These are phyloP conservation scores for Eucalyptus fibrosa DNA, from an alignment of 345 rosid genomes.

Conservation along the genomic window DNA sequence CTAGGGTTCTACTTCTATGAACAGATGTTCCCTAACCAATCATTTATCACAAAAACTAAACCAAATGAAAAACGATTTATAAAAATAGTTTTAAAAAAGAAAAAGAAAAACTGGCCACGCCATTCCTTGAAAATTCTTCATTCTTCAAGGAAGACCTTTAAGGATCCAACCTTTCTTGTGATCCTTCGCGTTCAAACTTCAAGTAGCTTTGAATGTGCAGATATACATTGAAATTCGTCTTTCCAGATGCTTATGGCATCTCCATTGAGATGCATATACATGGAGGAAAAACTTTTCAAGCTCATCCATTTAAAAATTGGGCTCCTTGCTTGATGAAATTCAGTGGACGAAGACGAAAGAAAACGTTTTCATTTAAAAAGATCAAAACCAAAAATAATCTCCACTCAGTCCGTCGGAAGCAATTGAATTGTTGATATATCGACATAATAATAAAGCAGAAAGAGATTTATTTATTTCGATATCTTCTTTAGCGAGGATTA, in stretches of 20 bases:
- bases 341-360: not conserved
- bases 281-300: not conserved
- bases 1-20: too few relatives aligned
- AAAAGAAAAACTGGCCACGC: too few relatives aligned
- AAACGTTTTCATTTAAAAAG: not conserved
- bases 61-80: too few relatives aligned
- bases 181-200: not conserved
- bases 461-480: too few relatives aligned
- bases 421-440: not conserved
- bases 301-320: not conserved
- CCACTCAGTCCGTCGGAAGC: not conserved
- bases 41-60: too few relatives aligned
- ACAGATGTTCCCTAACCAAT: too few relatives aligned
- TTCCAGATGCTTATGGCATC: not conserved
- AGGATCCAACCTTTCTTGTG: not conserved
- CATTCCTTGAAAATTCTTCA: too few relatives aligned
- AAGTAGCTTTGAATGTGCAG: not conserved
- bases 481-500: too few relatives aligned
- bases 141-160: not conserved
- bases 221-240: not conserved
- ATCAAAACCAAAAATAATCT: not conserved
- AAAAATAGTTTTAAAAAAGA: too few relatives aligned
- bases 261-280: too few relatives aligned
- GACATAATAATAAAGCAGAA: too few relatives aligned
- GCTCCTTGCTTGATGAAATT: not conserved